phyloP scores from a whole-genome alignment of 305 asterid genomes.

The Fraxinus baroniana region DNA sequence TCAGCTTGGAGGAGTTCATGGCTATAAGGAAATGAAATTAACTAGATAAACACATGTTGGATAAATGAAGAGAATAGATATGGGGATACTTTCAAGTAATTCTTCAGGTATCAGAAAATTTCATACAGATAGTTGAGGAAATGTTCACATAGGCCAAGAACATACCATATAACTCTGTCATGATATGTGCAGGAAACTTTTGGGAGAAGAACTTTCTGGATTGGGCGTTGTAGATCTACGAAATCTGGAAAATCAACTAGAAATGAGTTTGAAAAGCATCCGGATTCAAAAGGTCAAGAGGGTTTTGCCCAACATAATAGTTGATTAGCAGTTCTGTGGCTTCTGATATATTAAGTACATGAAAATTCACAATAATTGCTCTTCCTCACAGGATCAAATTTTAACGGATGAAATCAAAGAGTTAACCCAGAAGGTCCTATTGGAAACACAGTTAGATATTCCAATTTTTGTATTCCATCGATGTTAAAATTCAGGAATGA shows the following conservation, averaged over 20 bases:
- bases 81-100: neutral
- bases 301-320: neutral
- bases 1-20: neutral
- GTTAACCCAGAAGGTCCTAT: slow-evolving; percentile 53
- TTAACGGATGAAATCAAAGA: slow-evolving; percentile 60
- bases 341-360: neutral
- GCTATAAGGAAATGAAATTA: neutral
- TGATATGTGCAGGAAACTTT: slow-evolving; percentile 50
- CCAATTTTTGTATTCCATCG: slow-evolving; percentile 3
- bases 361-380: neutral
- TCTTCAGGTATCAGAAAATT: neutral
- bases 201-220: slow-evolving; percentile 73
- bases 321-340: slow-evolving; percentile 1
- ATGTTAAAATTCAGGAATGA: slow-evolving; percentile 8
- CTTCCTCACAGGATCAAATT: slow-evolving; percentile 53
- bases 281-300: slow-evolving; percentile 50
- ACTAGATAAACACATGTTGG: neutral
- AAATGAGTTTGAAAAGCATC: slow-evolving; percentile 59
- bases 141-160: neutral
- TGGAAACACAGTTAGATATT: slow-evolving; percentile 12
- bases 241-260: slow-evolving; percentile 59
- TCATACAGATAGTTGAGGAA: neutral
- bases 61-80: neutral
- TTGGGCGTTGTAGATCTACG: slow-evolving; percentile 53
- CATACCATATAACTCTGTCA: slow-evolving; percentile 25